Conservation (phyloP, 306 rosid species). For the Vigna mungo region DNA sequence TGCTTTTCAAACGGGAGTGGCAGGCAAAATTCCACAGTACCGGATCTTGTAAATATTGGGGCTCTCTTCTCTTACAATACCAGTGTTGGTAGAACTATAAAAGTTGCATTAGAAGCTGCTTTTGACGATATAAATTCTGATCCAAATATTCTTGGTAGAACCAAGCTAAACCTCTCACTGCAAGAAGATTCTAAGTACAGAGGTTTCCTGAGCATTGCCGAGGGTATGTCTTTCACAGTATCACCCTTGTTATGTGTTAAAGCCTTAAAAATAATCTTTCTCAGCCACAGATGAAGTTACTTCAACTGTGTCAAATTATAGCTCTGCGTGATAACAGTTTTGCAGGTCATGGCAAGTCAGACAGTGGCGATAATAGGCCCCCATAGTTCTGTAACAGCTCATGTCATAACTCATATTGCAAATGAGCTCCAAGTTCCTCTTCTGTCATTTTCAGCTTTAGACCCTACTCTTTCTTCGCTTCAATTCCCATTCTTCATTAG, state of each 20-base stretch:
- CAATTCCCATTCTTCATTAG: conserved; percentile 91
- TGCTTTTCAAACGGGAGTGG: conserved; percentile 54
- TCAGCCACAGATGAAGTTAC: conserved; percentile 10
- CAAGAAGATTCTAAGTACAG: conserved; percentile 81
- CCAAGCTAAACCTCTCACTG: conserved; percentile 57
- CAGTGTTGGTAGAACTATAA: conserved; percentile 64
- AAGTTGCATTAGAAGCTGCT: conserved; percentile 74
- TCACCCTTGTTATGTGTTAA: background rate
- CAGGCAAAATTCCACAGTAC: conserved; percentile 56
- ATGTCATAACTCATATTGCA: conserved; percentile 87
- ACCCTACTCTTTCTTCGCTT: conserved; percentile 87
- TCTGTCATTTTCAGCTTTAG: conserved; percentile 78
- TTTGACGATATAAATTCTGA: conserved; percentile 81
- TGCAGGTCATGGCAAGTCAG: conserved; percentile 74
- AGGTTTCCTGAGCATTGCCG: conserved; percentile 84
- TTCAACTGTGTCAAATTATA: conserved; percentile 30
- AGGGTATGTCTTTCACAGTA: conserved; percentile 64
- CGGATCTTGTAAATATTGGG: conserved; percentile 72
- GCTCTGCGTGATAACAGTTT: conserved; percentile 61
- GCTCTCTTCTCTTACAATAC: conserved; percentile 67
- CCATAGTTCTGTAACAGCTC: conserved; percentile 84
- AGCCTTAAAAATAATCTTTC: conserved; percentile 21
- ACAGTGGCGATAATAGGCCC: conserved; percentile 96
- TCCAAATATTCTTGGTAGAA: conserved; percentile 68
- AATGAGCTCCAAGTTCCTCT: conserved; percentile 91